A percentile compares a stretch with the other conserved stretches of the same genome.
Evolutionary conservation across 2,329 filamentous ascomycete species (phyloP).

Genomic region (Aspergillus arachidicola): DNA sequence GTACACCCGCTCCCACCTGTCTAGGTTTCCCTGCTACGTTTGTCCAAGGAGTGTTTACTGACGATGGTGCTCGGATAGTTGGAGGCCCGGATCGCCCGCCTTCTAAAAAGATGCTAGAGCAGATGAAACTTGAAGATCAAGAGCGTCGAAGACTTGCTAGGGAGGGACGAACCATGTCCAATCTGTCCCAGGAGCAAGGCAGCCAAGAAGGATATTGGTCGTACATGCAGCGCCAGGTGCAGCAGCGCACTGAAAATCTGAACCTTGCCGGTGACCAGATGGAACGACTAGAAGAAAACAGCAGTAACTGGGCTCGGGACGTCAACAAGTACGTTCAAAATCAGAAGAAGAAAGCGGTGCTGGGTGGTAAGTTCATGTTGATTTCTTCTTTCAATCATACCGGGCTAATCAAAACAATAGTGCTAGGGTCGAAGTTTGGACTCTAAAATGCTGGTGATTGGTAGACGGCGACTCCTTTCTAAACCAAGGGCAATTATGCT

Average conservation of each 20-base stretch:
- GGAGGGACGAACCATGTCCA: constrained; percentile 39
- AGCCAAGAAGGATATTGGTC: constrained; percentile 70
- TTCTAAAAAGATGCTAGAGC: constrained; percentile 83
- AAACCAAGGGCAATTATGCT: neutral
- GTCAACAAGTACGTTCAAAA: constrained; percentile 82
- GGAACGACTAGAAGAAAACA: constrained; percentile 78
- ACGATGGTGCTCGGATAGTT: constrained; percentile 46
- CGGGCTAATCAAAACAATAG: constrained; percentile 26
- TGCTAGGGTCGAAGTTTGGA: constrained; percentile 47
- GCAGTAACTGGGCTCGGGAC: constrained; percentile 81
- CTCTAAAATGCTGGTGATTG: constrained; percentile 29
- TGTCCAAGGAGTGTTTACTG: neutral
- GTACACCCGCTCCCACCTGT: constrained; percentile 16
- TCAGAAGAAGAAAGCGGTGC: constrained; percentile 83
- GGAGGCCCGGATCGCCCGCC: constrained; percentile 85
- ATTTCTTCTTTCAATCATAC: neutral
- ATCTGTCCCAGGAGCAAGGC: constrained; percentile 23
- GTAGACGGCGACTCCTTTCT: neutral
- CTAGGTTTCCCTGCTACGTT: neutral
- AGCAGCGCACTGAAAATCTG: constrained; percentile 87
- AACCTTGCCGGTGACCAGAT: constrained; percentile 81
- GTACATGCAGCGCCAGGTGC: constrained; percentile 83
- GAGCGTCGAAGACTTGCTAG: constrained; percentile 46
- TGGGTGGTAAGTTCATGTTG: constrained; percentile 58
- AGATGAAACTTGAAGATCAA: constrained; percentile 73